Conservation (phyloP, 2,329 filamentous ascomycete species). For the Nemania sp. region DNA sequence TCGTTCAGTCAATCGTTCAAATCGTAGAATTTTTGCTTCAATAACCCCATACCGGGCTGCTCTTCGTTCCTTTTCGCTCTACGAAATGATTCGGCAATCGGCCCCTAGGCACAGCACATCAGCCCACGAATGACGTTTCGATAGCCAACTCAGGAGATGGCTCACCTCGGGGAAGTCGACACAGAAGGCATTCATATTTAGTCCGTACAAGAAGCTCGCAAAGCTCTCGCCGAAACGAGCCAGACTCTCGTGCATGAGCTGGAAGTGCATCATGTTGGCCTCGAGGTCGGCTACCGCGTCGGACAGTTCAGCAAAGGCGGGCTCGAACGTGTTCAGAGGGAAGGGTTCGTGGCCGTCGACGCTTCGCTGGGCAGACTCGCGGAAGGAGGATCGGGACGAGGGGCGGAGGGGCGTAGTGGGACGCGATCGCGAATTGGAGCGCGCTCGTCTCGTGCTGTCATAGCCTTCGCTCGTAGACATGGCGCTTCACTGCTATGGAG, state of each 20-base stretch:
- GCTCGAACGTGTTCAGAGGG: slow-evolving; percentile 82
- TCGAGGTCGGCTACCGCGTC: slow-evolving; percentile 95
- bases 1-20: slow-evolving; percentile 6
- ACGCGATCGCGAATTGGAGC: slow-evolving; percentile 57
- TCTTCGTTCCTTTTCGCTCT: slow-evolving; percentile 62
- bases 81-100: slow-evolving; percentile 81
- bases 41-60: slow-evolving; percentile 24
- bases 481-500: neutral
- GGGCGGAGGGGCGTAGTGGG: slow-evolving; percentile 92
- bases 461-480: slow-evolving; percentile 37
- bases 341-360: slow-evolving; percentile 59
- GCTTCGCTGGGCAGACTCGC: slow-evolving; percentile 69
- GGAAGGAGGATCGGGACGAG: slow-evolving; percentile 85
- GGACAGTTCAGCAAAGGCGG: slow-evolving; percentile 88
- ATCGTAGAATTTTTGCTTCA: neutral
- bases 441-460: slow-evolving; percentile 35
- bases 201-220: slow-evolving; percentile 88
- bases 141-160: neutral
- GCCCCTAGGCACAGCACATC: slow-evolving; percentile 59
- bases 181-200: slow-evolving; percentile 99
- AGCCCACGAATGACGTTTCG: neutral
- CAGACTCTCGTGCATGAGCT: slow-evolving; percentile 94
- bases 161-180: slow-evolving; percentile 92
- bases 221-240: slow-evolving; percentile 95
- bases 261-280: slow-evolving; percentile 96